phyloP scores from a whole-genome alignment of 176 grass and related monocot species.

The Juncus inflexus region DNA sequence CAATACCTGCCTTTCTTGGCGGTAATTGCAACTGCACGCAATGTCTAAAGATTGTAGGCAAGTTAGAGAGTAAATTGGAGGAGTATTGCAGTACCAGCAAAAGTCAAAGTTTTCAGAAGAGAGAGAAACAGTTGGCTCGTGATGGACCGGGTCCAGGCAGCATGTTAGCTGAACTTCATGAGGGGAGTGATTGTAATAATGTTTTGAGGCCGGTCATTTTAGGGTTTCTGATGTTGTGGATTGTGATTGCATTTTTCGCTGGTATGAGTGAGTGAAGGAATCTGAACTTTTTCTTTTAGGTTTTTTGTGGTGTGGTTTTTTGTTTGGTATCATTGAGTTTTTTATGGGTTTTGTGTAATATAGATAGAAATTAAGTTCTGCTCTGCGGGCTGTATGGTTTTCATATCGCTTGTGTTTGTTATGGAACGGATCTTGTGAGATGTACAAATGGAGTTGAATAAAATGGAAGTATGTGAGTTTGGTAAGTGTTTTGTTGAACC shows the following conservation, averaged over 20 bases:
- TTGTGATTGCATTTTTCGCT: constrained; percentile 56
- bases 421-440: not conserved
- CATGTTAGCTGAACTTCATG: constrained; percentile 25
- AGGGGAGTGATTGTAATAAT: constrained; percentile 48
- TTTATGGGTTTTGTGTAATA: constrained; percentile 1
- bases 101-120: constrained; percentile 19
- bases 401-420: not conserved
- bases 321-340: not conserved
- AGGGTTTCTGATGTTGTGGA: constrained; percentile 71
- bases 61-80: constrained; percentile 24
- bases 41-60: constrained; percentile 43
- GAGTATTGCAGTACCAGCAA: constrained; percentile 31
- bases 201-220: constrained; percentile 55
- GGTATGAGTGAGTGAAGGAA: constrained; percentile 82
- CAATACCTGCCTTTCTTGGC: constrained; percentile 61
- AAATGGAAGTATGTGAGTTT: not conserved
- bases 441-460: constrained; percentile 7
- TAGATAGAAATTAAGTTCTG: constrained; percentile 4
- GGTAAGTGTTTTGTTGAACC: too few relatives aligned
- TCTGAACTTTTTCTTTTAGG: constrained; percentile 19
- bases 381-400: not conserved
- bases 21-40: constrained; percentile 66
- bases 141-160: not conserved
- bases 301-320: constrained; percentile 2
- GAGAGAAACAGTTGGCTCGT: not conserved